phyloP scores from a whole-genome alignment of 192 early-diverging fungal genomes.

The Coemansia sp. region DNA sequence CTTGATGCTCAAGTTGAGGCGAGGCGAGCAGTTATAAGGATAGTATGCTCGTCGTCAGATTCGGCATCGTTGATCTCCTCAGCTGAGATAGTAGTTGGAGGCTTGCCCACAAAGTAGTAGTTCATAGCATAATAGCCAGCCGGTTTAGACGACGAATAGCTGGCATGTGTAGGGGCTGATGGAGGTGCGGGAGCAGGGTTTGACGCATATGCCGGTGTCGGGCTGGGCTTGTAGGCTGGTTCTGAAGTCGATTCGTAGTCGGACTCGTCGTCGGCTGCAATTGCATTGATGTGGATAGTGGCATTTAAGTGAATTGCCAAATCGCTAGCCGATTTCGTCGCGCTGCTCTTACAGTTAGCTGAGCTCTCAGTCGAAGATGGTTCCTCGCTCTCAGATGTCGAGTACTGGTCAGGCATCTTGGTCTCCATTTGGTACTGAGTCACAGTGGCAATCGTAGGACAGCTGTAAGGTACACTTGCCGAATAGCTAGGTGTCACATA shows the following conservation, averaged over 20 bases:
- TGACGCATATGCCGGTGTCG: neutral
- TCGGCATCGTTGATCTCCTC: neutral
- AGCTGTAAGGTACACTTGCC: neutral
- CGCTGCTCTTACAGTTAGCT: neutral
- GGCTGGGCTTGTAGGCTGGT: neutral
- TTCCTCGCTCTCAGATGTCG: neutral
- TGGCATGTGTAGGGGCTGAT: neutral
- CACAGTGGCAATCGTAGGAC: neutral
- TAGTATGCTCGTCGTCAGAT: neutral
- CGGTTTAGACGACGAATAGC: neutral
- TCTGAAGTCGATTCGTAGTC: slow-evolving; percentile 1
- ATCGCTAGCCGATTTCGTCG: neutral
- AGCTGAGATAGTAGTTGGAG: neutral
- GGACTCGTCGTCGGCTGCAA: slow-evolving; percentile 7
- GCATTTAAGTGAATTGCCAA: neutral
- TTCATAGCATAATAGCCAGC: slow-evolving; percentile 19
- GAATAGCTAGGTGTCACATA: neutral
- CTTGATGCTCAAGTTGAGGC: neutral
- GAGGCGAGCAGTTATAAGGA: neutral
- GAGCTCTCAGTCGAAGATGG: neutral
- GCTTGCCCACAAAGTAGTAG: slow-evolving; percentile 15
- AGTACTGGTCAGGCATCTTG: neutral
- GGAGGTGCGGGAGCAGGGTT: neutral
- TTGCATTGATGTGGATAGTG: neutral
- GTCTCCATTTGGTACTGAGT: neutral